Percentiles rank a stretch among this genome's conserved stretches.
These are phyloP conservation scores for Puccinia horiana DNA, from an alignment of 1,284 basidiomycete species.

Conservation along the genomic window DNA sequence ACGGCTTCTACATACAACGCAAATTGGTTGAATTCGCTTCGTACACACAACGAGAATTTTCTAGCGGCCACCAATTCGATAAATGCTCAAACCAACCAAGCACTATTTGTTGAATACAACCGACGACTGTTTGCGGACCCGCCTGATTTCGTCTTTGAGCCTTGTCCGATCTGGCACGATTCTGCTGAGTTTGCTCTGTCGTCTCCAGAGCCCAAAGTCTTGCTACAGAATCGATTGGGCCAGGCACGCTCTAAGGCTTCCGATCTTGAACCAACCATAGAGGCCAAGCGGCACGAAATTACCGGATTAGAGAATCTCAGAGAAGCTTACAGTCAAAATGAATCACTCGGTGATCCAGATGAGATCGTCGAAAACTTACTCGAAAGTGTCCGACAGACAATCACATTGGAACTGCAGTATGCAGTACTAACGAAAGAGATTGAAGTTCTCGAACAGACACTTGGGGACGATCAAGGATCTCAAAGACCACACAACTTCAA, in stretches of 20 bases:
- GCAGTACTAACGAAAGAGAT: constrained; percentile 66
- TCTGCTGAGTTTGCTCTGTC: constrained; percentile 62
- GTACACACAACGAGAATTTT: constrained; percentile 56
- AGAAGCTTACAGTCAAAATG: constrained; percentile 64
- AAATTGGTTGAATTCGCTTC: constrained; percentile 24
- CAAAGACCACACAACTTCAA: constrained; percentile 76
- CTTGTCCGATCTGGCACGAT: constrained; percentile 73
- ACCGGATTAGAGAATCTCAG: constrained; percentile 65
- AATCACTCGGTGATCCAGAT: constrained; percentile 66
- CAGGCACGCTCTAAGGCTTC: constrained; percentile 66
- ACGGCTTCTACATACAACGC: background rate
- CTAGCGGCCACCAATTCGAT: constrained; percentile 64
- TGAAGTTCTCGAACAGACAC: constrained; percentile 66
- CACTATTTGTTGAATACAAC: constrained; percentile 71
- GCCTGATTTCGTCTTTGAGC: constrained; percentile 71
- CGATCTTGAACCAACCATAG: constrained; percentile 66
- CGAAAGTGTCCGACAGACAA: constrained; percentile 67
- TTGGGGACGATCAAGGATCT: constrained; percentile 73
- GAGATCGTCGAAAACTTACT: constrained; percentile 71
- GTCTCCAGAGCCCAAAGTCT: constrained; percentile 68
- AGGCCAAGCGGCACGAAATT: constrained; percentile 66
- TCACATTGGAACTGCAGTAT: constrained; percentile 65
- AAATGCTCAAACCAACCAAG: constrained; percentile 67
- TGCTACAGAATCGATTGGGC: constrained; percentile 74
- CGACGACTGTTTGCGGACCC: constrained; percentile 68